Evolutionary conservation across 306 rosid genomes (phyloP).

Genomic region (Quillaja saponaria): DNA sequence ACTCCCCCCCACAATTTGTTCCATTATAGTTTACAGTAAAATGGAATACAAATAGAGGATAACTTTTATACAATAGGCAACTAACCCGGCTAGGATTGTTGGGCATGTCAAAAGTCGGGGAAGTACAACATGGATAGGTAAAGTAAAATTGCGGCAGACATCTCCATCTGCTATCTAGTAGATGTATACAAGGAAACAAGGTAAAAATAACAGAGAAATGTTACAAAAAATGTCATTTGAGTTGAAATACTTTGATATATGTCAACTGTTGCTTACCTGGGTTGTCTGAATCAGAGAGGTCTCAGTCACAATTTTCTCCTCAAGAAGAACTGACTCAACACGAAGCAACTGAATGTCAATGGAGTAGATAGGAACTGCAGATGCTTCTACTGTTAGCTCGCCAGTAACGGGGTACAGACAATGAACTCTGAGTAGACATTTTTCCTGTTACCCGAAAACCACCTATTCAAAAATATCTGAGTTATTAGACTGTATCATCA

Average conservation of each 20-base stretch:
- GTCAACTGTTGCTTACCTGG: conserved; percentile 56
- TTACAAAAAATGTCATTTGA: conserved; percentile 19
- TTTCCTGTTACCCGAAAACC: conserved; percentile 89
- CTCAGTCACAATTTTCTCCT: conserved; percentile 80
- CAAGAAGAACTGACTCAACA: conserved; percentile 82
- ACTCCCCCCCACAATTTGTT: too few species aligned
- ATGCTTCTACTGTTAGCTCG: conserved; percentile 79
- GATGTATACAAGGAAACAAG: too few species aligned
- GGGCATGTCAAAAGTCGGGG: conserved; percentile 96
- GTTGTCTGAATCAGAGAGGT: conserved; percentile 82
- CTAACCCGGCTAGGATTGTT: conserved; percentile 84
- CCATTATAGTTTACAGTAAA: too few species aligned
- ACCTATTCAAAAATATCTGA: conserved; percentile 54
- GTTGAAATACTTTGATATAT: conserved; percentile 12
- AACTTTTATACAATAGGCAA: conserved; percentile 11
- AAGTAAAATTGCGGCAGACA: conserved; percentile 56
- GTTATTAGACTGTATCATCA: conserved; percentile 12
- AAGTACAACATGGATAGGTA: conserved; percentile 73
- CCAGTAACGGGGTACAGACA: conserved; percentile 71
- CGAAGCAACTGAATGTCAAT: conserved; percentile 81
- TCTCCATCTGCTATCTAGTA: conserved; percentile 94
- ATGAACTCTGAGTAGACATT: conserved; percentile 74
- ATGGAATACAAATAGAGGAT: conserved; percentile 14
- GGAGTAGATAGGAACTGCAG: conserved; percentile 78
- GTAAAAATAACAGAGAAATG: conserved; percentile 7